Evolutionary conservation across 305 asterid species (phyloP).

Genomic region (Rubia balearica): DNA sequence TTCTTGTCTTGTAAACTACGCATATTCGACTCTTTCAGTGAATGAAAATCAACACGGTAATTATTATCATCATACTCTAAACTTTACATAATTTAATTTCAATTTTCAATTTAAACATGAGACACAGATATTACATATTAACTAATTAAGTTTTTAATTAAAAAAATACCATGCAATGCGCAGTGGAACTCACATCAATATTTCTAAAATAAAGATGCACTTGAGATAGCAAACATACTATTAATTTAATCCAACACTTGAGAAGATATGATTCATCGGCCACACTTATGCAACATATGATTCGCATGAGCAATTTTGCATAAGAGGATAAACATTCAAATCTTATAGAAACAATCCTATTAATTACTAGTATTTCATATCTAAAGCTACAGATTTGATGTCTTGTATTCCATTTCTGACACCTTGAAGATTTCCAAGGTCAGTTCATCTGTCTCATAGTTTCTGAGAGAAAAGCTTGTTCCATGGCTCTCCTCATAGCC

Average conservation of each 20-base stretch:
- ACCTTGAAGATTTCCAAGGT: background rate
- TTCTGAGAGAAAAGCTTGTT: constrained; percentile 21
- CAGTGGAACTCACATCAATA: too few species aligned
- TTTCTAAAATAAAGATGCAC: background rate
- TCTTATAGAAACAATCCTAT: background rate
- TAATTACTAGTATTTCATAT: background rate
- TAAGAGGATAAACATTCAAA: background rate
- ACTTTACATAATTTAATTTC: too few species aligned
- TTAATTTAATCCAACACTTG: too few species aligned
- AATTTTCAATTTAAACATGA: too few species aligned
- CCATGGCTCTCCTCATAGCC: constrained; percentile 28
- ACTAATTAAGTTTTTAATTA: too few species aligned
- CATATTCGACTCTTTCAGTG: too few species aligned
- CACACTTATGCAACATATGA: background rate
- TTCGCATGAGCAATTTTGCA: background rate
- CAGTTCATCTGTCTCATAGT: constrained; percentile 11
- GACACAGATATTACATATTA: too few species aligned
- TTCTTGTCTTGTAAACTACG: too few species aligned
- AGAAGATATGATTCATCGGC: too few species aligned
- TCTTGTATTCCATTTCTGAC: background rate
- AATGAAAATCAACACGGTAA: too few species aligned
- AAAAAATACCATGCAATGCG: too few species aligned
- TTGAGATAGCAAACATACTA: background rate
- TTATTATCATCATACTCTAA: too few species aligned
- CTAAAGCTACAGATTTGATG: background rate